Conservation (phyloP, 139 green algal species). For the Choricystis sp. region DNA sequence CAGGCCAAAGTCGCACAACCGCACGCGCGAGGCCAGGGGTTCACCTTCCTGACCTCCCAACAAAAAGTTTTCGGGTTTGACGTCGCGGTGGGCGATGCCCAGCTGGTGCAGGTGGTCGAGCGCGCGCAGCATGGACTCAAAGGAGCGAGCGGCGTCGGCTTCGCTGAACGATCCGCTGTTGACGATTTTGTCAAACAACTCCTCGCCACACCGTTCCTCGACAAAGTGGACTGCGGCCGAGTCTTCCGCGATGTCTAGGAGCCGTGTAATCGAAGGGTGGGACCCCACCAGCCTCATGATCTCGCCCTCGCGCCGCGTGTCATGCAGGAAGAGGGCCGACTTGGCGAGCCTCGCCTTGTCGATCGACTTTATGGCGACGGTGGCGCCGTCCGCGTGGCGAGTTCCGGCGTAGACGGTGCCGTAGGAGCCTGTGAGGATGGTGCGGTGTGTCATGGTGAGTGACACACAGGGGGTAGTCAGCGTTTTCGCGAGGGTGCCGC, state of each 20-base stretch:
- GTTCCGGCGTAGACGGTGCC: background rate
- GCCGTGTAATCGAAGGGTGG: too few relatives aligned
- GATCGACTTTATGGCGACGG: background rate
- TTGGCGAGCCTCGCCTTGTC: background rate
- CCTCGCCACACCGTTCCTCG: slow-evolving; percentile 48
- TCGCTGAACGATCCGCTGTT: slow-evolving; percentile 5
- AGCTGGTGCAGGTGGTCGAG: slow-evolving; percentile 16
- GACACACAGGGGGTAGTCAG: too few relatives aligned
- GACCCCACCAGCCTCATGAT: too few relatives aligned
- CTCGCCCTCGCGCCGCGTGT: too few relatives aligned
- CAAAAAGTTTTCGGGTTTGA: slow-evolving; percentile 77
- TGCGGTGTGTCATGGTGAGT: too few relatives aligned
- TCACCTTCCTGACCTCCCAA: too few relatives aligned
- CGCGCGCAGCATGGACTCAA: slow-evolving; percentile 7
- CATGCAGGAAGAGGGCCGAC: background rate
- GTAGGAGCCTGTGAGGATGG: background rate
- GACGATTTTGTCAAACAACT: slow-evolving; percentile 17
- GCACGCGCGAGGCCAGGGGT: slow-evolving; percentile 19
- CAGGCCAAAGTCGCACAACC: slow-evolving; percentile 57
- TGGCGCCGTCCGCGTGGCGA: background rate
- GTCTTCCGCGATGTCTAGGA: background rate
- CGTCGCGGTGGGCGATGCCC: slow-evolving; percentile 29
- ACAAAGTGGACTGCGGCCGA: background rate
- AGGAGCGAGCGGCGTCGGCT: slow-evolving; percentile 8
- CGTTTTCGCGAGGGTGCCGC: too few relatives aligned